A percentile compares a stretch with the other conserved stretches of the same genome.
Evolutionary conservation across 2,329 filamentous ascomycete genomes (phyloP).

Genomic region (Ophiostoma himal-ulmi): DNA sequence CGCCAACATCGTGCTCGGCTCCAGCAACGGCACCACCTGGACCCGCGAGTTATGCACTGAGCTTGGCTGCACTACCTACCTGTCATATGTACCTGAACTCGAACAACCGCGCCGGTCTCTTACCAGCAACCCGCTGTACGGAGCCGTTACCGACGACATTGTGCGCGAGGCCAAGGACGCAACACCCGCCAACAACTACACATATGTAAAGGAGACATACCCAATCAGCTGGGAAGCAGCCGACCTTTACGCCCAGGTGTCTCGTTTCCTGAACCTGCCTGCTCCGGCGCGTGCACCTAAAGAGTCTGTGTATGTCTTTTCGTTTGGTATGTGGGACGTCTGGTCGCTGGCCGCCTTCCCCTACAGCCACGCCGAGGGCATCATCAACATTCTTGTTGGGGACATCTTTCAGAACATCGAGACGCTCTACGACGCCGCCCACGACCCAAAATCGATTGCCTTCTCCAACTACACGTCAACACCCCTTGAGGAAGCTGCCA

Average conservation of each 20-base stretch:
- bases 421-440: constrained; percentile 41
- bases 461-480: constrained; percentile 39
- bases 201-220: constrained; percentile 40
- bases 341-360: constrained; percentile 48
- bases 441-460: constrained; percentile 40
- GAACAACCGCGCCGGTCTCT: constrained; percentile 34
- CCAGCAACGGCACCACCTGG: constrained; percentile 36
- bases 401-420: constrained; percentile 45
- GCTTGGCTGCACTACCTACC: constrained; percentile 43
- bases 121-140: constrained; percentile 52
- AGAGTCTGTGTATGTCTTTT: constrained; percentile 51
- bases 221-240: constrained; percentile 36
- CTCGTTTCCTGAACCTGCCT: constrained; percentile 41
- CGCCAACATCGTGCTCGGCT: constrained; percentile 19
- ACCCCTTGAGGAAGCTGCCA: constrained; percentile 5
- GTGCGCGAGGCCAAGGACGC: constrained; percentile 30
- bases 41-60: constrained; percentile 45
- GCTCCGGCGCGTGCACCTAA: constrained; percentile 33
- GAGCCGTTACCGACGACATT: constrained; percentile 37
- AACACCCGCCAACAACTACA: constrained; percentile 40
- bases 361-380: constrained; percentile 34
- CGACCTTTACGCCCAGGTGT: constrained; percentile 43
- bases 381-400: constrained; percentile 36
- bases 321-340: constrained; percentile 50
- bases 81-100: constrained; percentile 41